Evolutionary conservation across 2,329 filamentous ascomycete species (phyloP).

Genomic region (Spiromastix sp.): DNA sequence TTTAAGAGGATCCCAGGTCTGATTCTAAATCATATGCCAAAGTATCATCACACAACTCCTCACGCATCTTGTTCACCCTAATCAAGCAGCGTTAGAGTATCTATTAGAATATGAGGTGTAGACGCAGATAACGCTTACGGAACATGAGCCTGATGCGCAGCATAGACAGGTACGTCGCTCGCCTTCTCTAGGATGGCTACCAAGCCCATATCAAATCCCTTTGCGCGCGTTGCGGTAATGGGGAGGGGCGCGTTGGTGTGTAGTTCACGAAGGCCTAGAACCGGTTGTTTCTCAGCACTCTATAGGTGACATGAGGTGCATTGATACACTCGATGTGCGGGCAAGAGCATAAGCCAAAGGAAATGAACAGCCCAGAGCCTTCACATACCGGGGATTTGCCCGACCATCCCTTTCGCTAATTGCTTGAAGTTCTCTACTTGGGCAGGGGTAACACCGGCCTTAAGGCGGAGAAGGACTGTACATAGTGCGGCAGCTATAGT

Average conservation of each 20-base stretch:
- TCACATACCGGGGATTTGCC: conserved; percentile 32
- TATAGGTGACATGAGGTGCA: no score
- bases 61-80: conserved; percentile 30
- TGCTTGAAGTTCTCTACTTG: conserved; percentile 24
- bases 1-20: no score
- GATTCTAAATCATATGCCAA: conserved; percentile 35
- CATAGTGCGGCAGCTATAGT: no score
- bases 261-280: conserved; percentile 23
- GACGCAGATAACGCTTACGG: conserved; percentile 30
- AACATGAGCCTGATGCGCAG: conserved; percentile 35
- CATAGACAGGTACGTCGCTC: conserved; percentile 34
- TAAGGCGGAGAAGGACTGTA: conserved; percentile 34
- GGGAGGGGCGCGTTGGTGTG: conserved; percentile 28
- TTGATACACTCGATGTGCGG: no score
- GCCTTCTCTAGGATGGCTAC: conserved; percentile 36
- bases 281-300: no score
- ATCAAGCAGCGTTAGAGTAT: not conserved
- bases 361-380: no score
- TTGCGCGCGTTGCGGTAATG: conserved; percentile 30
- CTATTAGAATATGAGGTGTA: no score
- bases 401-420: conserved; percentile 28
- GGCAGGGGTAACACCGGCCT: conserved; percentile 24
- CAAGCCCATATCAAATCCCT: conserved; percentile 37
- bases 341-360: no score
- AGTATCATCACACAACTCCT: conserved; percentile 32